Percentiles rank a stretch among this genome's conserved stretches.
Conservation (phyloP, 2,329 filamentous ascomycete species). For the Xylariales sp. region DNA sequence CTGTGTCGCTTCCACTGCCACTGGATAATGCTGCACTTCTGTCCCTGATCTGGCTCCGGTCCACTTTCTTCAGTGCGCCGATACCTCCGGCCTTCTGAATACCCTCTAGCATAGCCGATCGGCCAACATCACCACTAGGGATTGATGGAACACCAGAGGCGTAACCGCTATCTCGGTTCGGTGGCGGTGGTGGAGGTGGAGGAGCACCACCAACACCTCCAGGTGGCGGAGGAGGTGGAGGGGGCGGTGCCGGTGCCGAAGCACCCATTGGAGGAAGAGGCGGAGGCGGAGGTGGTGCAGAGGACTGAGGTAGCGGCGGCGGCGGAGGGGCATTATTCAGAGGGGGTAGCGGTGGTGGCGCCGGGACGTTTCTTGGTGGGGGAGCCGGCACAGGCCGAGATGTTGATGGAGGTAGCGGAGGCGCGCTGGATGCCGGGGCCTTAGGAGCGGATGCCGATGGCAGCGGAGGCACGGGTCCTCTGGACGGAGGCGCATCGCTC, state of each 20-base stretch:
- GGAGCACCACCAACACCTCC: constrained; percentile 25
- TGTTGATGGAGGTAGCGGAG: constrained; percentile 42
- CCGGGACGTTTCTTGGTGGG: constrained; percentile 46
- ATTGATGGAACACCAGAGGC: constrained; percentile 47
- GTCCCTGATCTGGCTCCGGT: constrained; percentile 65
- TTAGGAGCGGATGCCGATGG: constrained; percentile 45
- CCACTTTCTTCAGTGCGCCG: constrained; percentile 70
- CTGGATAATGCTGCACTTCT: constrained; percentile 62
- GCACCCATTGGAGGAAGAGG: constrained; percentile 10
- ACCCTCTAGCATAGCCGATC: constrained; percentile 61
- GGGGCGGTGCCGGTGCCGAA: constrained; percentile 25
- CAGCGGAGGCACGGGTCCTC: constrained; percentile 63
- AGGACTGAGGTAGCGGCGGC: constrained; percentile 11
- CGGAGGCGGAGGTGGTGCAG: constrained; percentile 16
- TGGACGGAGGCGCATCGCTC: constrained; percentile 60
- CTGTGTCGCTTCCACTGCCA: constrained; percentile 42
- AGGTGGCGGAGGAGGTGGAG: constrained; percentile 28
- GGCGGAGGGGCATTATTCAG: constrained; percentile 15
- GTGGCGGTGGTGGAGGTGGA: constrained; percentile 47
- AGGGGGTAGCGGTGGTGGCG: constrained; percentile 14
- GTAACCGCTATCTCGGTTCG: constrained; percentile 56
- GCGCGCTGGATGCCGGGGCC: constrained; percentile 37
- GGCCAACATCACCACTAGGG: constrained; percentile 39
- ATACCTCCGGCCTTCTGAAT: constrained; percentile 69
- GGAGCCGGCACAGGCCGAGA: constrained; percentile 50